phyloP scores from a whole-genome alignment of 306 rosid genomes.

The cucumber (Cucumis sativus) region DNA sequence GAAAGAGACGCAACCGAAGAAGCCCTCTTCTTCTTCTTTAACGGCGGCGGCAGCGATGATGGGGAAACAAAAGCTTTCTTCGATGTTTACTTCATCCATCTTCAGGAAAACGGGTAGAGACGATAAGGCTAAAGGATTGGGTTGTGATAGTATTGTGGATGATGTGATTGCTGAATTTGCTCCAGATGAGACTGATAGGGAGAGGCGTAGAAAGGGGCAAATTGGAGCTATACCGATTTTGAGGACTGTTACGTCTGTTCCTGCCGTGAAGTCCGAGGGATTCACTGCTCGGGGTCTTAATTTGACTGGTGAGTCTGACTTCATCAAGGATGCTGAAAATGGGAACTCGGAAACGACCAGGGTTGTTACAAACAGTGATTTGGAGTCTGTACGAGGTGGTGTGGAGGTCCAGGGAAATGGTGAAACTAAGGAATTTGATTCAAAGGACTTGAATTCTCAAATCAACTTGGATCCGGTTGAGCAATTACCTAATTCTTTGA shows the following conservation, averaged over 20 bases:
- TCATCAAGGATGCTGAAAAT: background rate
- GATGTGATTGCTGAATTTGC: slow-evolving; percentile 84
- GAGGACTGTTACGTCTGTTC: slow-evolving; percentile 10
- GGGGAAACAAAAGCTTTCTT: slow-evolving; percentile 67
- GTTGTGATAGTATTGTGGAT: slow-evolving; percentile 56
- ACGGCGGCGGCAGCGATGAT: slow-evolving; percentile 86
- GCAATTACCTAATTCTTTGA: slow-evolving; percentile 11
- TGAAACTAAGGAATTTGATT: slow-evolving; percentile 9
- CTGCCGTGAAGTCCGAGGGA: slow-evolving; percentile 12
- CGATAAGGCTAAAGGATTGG: slow-evolving; percentile 34
- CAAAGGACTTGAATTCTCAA: slow-evolving; percentile 8
- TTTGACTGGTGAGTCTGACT: slow-evolving; percentile 10
- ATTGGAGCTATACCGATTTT: background rate
- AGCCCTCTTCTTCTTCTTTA: slow-evolving; percentile 39
- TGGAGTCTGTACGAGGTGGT: slow-evolving; percentile 15
- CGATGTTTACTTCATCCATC: slow-evolving; percentile 72
- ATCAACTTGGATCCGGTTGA: slow-evolving; percentile 3
- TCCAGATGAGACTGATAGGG: slow-evolving; percentile 65
- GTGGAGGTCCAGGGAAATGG: slow-evolving; percentile 13
- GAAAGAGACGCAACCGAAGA: slow-evolving; percentile 45
- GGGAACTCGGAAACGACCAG: background rate
- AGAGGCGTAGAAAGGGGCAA: slow-evolving; percentile 44
- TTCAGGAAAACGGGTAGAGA: slow-evolving; percentile 49
- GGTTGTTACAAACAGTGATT: slow-evolving; percentile 2
- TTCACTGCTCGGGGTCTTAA: slow-evolving; percentile 8